Percentiles rank a stretch among this genome's conserved stretches.
Evolutionary conservation across 768 basidiomycete species (phyloP).

Genomic region (Coprinellus aureogranulatus): DNA sequence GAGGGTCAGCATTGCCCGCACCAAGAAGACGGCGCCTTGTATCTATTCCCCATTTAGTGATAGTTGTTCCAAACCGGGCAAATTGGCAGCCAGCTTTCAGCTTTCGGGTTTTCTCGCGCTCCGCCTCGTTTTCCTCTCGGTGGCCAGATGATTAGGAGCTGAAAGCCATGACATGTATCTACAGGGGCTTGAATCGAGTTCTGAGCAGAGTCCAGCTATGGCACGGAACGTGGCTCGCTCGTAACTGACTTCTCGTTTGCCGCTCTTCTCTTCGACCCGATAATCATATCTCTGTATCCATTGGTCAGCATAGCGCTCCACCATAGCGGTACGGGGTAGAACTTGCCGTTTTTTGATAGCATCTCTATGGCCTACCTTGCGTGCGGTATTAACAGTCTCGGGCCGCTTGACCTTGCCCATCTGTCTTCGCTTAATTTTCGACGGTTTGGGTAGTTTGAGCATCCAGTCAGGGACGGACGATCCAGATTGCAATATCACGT

Average conservation of each 20-base stretch:
- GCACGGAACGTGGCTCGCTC: no score
- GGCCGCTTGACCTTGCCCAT: slow-evolving; percentile 85
- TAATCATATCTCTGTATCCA: slow-evolving; percentile 75
- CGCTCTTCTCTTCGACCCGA: slow-evolving; percentile 68
- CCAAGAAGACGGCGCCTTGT: background rate
- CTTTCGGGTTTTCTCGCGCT: no score
- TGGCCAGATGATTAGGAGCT: no score
- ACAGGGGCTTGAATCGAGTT: no score
- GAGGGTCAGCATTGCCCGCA: no score
- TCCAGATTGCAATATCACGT: slow-evolving; percentile 91
- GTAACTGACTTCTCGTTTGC: slow-evolving; percentile 1
- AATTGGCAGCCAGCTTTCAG: no score
- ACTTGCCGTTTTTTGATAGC: slow-evolving; percentile 71
- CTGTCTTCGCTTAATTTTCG: slow-evolving; percentile 78
- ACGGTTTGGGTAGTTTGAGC: slow-evolving; percentile 87
- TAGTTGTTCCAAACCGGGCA: slow-evolving; percentile 7
- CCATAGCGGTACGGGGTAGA: no score
- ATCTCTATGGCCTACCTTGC: slow-evolving; percentile 64
- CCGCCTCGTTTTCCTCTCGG: no score
- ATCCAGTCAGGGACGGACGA: slow-evolving; percentile 94
- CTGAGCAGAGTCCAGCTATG: background rate
- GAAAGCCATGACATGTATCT: no score
- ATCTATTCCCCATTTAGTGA: slow-evolving; percentile 4
- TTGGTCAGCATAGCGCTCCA: no score
- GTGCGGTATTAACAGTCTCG: slow-evolving; percentile 68